Evolutionary conservation across 129 eudicot genomes (phyloP).

Genomic region (Arctium minus): DNA sequence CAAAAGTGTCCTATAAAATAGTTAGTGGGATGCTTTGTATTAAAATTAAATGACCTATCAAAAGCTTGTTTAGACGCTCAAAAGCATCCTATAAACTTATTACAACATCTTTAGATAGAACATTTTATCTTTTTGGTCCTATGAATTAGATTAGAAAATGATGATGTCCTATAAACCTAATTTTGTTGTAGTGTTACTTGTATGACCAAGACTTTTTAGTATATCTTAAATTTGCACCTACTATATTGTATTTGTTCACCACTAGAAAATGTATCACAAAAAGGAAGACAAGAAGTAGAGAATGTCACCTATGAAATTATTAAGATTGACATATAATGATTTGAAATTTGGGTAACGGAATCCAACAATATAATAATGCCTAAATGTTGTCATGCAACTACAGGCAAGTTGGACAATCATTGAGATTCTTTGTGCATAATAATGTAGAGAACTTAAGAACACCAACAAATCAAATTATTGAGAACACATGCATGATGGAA

Average conservation of each 20-base stretch:
- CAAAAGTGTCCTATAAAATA: too few relatives aligned
- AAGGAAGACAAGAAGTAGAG: neutral
- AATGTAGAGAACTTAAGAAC: neutral
- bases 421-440: conserved; percentile 8
- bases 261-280: neutral
- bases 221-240: neutral
- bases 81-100: too few relatives aligned
- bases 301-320: conserved; percentile 1
- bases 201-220: neutral
- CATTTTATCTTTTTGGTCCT: too few relatives aligned
- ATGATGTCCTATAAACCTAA: too few relatives aligned
- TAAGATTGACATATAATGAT: neutral
- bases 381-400: neutral
- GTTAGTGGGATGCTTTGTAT: too few relatives aligned
- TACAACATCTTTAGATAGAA: too few relatives aligned
- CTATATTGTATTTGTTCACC: neutral
- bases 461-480: neutral
- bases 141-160: too few relatives aligned
- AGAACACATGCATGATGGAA: neutral
- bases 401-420: neutral
- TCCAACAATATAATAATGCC: neutral
- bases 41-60: too few relatives aligned
- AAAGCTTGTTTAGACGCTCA: too few relatives aligned
- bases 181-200: too few relatives aligned
- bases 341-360: neutral